A percentile compares a stretch with the other conserved stretches of the same genome.
Conservation (phyloP, 2,329 filamentous ascomycete genomes). For the Exophiala sideris region DNA sequence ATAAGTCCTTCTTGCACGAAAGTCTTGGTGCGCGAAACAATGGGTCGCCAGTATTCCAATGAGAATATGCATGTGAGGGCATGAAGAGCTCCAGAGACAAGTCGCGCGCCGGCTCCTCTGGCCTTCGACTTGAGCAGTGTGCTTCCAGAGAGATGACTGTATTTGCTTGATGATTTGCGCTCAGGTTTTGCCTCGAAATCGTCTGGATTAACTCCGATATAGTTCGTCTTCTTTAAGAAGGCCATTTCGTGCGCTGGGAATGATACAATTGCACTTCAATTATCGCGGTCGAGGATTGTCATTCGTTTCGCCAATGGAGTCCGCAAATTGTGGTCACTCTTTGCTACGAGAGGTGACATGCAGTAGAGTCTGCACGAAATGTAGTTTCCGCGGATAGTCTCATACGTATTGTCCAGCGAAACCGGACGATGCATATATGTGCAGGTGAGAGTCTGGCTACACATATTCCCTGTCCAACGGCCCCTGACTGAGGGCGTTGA, state of each 20-base stretch:
- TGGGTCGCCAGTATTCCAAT: constrained; percentile 1
- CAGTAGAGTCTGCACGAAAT: too few relatives aligned
- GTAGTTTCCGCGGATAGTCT: too few relatives aligned
- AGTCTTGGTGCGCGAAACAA: not conserved
- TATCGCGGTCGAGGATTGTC: too few relatives aligned
- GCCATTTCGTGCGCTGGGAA: not conserved
- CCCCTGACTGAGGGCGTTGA: too few relatives aligned
- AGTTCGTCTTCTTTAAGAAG: not conserved
- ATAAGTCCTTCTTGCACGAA: constrained; percentile 3
- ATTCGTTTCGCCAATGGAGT: too few relatives aligned
- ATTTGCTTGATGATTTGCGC: not conserved
- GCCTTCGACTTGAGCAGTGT: not conserved
- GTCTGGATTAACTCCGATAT: constrained; percentile 6
- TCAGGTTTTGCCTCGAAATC: not conserved
- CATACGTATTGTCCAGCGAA: too few relatives aligned
- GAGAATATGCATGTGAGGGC: not conserved
- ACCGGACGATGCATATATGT: too few relatives aligned
- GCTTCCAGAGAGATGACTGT: not conserved
- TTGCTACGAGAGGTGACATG: too few relatives aligned
- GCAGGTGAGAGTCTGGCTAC: too few relatives aligned
- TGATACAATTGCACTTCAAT: too few relatives aligned
- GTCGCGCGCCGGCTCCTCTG: not conserved
- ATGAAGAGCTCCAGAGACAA: not conserved
- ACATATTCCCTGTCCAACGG: too few relatives aligned
- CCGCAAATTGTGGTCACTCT: too few relatives aligned